Conservation (phyloP, 148 eudicot genomes). For the Camellia japonica region DNA sequence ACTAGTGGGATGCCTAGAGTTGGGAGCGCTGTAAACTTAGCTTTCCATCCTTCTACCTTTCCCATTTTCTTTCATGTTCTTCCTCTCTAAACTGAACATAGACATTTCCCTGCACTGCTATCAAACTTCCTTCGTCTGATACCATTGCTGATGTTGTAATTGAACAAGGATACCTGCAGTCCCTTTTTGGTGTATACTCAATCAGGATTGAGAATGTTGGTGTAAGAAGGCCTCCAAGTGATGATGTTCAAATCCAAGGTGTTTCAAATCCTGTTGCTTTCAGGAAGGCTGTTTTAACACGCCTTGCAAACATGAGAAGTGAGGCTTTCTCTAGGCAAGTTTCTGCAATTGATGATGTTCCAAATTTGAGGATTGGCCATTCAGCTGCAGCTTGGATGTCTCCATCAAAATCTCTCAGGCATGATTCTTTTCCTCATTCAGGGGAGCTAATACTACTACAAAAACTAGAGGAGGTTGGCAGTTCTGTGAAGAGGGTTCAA, state of each 20-base stretch:
- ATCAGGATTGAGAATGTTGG: conserved; percentile 83
- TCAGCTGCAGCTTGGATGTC: conserved; percentile 53
- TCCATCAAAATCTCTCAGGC: conserved; percentile 44
- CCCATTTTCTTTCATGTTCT: too few species aligned
- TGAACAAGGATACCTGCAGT: conserved; percentile 92
- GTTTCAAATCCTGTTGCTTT: conserved; percentile 68
- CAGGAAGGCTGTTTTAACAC: conserved; percentile 74
- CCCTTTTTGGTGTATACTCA: conserved; percentile 68
- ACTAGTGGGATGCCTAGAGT: too few species aligned
- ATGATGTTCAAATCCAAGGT: conserved; percentile 82
- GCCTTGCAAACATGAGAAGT: conserved; percentile 53
- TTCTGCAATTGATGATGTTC: conserved; percentile 45
- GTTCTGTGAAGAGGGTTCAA: conserved; percentile 71
- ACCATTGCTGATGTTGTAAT: too few species aligned
- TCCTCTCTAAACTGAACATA: too few species aligned
- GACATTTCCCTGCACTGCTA: too few species aligned
- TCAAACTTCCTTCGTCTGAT: too few species aligned
- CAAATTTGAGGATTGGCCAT: conserved; percentile 34
- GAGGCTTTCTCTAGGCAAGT: conserved; percentile 53
- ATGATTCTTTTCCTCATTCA: conserved; percentile 39
- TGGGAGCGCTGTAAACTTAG: too few species aligned
- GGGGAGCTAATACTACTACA: conserved; percentile 58
- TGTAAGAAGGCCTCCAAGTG: conserved; percentile 72
- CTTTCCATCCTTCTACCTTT: too few species aligned
- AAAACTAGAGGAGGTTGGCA: conserved; percentile 76